A percentile compares a stretch with the other conserved stretches of the same genome.
Conservation (phyloP, 2,329 filamentous ascomycete species). For the Ceratocystis alfenasii region DNA sequence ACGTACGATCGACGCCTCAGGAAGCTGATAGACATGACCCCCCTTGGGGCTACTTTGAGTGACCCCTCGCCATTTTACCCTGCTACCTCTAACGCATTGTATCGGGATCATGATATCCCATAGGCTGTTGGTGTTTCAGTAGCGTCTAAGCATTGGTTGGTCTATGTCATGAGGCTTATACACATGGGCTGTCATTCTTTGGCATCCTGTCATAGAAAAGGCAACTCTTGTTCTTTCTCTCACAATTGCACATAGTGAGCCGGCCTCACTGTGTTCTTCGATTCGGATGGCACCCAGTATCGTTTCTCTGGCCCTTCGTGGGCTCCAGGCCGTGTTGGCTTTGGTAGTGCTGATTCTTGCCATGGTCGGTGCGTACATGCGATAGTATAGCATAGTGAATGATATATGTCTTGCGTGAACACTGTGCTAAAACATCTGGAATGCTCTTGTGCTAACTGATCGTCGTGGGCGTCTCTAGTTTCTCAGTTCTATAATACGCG, state of each 20-base stretch:
- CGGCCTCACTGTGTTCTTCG: not conserved
- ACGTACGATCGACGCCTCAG: too few species aligned
- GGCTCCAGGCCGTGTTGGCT: constrained; percentile 36
- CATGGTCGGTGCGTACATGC: constrained; percentile 36
- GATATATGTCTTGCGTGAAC: not conserved
- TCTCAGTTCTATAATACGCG: constrained; percentile 48
- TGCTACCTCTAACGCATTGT: not conserved
- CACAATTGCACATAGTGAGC: not conserved
- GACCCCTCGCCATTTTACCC: not conserved
- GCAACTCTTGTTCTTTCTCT: not conserved
- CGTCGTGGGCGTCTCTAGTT: constrained; percentile 33
- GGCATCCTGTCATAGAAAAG: not conserved
- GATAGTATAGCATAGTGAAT: too few species aligned
- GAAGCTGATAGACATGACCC: not conserved
- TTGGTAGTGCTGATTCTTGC: constrained; percentile 39
- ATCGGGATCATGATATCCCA: not conserved
- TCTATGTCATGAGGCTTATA: not conserved
- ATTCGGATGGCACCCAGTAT: constrained; percentile 3
- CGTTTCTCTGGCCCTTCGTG: constrained; percentile 29
- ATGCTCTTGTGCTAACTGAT: not conserved
- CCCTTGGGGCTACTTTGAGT: not conserved
- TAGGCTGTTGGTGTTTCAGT: not conserved
- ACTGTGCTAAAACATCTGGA: not conserved
- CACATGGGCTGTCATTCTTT: not conserved
- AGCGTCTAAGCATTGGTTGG: not conserved